Base-by-base conservation (phyloP, 2,329 filamentous ascomycete genomes). In the Diplodia scrobiculata region DNA sequence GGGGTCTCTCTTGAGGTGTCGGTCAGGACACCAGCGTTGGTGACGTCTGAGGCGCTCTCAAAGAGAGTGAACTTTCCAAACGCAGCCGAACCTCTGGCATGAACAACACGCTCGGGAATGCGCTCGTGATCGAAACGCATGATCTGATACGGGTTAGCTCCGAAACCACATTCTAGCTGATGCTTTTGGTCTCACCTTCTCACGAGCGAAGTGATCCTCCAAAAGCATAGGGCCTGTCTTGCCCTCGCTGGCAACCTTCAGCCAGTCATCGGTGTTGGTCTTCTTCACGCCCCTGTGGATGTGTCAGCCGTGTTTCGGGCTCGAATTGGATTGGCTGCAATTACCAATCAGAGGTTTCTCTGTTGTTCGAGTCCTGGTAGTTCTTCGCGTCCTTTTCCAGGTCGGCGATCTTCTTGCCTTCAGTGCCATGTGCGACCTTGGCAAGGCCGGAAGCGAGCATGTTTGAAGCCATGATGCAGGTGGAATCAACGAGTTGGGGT, bases 91-190 rank as follows among this genome's bases (percentile, higher is more conserved):
- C 87, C 87, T 66, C 87, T 83, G 19, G 88, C 87, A 72, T 90
- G 87, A 1, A 90, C 87, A 21, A 89, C 87, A 69, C 87, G 82
- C 73, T 89, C 87, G 2, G 87, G 87, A 67, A 89, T 89, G 59
- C 87, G 83, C 72, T 90, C 87, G 71, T 91, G 90, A 67, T 94
- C 91, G 72, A 95, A 93, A 32, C 89, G 87, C 75, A 87, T 85
- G 47, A 90, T 89, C 87, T 90, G 29, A 50, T 6, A 5, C 38
- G n/a, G 9, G 1, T 65, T 11, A 32, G 34, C 25, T 5, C 0
- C 69, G 10, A 67, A 6, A 48, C 3, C 11, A 66, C 74, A 17
- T 7, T 17, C 50, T 6, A 5, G 25, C 5, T 25, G 14, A 1
- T 17, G 21, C 6, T 25, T 4, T 25, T 25, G 11, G 13, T 25